Base-by-base conservation (phyloP, 495 filamentous ascomycete species). In the Penicillium argentinense region DNA sequence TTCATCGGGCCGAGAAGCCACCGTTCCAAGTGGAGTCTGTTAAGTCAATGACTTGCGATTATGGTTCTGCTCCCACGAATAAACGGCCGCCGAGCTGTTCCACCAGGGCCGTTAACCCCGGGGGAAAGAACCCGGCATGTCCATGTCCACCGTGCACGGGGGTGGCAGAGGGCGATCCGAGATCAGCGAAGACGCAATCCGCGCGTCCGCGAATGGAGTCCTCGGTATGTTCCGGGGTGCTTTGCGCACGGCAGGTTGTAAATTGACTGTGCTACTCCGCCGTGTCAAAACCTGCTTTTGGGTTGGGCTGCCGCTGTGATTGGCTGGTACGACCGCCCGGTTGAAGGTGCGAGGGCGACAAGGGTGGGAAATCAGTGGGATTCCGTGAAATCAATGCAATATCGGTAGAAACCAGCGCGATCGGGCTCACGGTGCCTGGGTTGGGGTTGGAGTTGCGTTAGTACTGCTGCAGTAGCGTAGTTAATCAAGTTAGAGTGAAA, bases 281-380 rank as follows among this genome's bases (percentile, higher is more conserved):
- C 1, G 33, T 44, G 32, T 40, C 29, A 59, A 62, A 62, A 59
- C 59, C 59, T 62, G 59, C 59, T 62, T 62, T 56, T 43, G n/a
- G 8, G 24, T 26, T 25, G 17, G 32, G 33, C 12, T 11, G 1
- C 5, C 18, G 6, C 13, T 32, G 28, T 59, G 52, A 62, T 62
- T 62, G 59, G 59, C 49, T 56, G 59, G 59, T 54, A 27, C 29
- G n/a, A 18, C 49, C 45, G 52, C 46, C 59, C 55, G 59, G 41
- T 58, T 47, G 11, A 38, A 41, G 42, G 51, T 54, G 28, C 19
- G 39, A 24, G 28, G 23, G 27, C 13, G 38, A 38, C 17, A 13
- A 32, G 25, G 9, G 14, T 24, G 37, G 26, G 9, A 28, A 24
- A 30, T 43, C 5, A 37, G 12, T 32, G 22, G 4, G 5, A 23